Conservation (phyloP, 257 asterid species). For the Thymus mandschuricus region DNA sequence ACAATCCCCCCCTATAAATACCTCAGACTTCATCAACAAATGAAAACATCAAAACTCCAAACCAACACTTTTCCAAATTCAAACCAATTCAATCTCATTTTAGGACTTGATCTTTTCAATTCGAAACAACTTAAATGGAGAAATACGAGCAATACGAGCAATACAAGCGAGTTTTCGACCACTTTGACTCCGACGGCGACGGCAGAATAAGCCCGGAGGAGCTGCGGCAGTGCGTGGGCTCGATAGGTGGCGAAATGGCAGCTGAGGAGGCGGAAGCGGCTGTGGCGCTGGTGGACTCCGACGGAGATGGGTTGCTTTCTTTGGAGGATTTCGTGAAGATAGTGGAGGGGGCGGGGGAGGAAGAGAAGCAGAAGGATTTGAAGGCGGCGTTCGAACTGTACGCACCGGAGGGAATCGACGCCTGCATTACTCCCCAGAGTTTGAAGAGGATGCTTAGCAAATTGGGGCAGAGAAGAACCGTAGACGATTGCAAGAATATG, state of each 20-base stretch:
- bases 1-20: not conserved
- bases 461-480: slow-evolving; percentile 8
- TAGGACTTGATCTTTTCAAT: not conserved
- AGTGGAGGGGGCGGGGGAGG: slow-evolving; percentile 10
- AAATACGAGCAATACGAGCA: slow-evolving; percentile 42
- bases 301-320: slow-evolving; percentile 28
- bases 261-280: slow-evolving; percentile 49
- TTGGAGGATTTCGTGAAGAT: slow-evolving; percentile 7
- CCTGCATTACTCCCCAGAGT: not conserved
- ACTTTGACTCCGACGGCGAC: slow-evolving; percentile 50
- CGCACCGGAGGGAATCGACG: not conserved
- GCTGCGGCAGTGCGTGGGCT: slow-evolving; percentile 43
- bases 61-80: not conserved
- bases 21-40: not conserved
- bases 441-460: not conserved
- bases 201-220: slow-evolving; percentile 45
- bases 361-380: slow-evolving; percentile 10
- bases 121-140: slow-evolving; percentile 30
- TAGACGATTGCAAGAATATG: slow-evolving; percentile 5
- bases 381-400: slow-evolving; percentile 13
- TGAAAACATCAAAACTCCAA: not conserved
- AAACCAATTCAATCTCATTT: not conserved
- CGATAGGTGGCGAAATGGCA: slow-evolving; percentile 41
- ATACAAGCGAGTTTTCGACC: slow-evolving; percentile 41
- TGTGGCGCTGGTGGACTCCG: slow-evolving; percentile 44